Conservation (phyloP, 2,329 filamentous ascomycete species). For the Fusarium sterilihyphosum region DNA sequence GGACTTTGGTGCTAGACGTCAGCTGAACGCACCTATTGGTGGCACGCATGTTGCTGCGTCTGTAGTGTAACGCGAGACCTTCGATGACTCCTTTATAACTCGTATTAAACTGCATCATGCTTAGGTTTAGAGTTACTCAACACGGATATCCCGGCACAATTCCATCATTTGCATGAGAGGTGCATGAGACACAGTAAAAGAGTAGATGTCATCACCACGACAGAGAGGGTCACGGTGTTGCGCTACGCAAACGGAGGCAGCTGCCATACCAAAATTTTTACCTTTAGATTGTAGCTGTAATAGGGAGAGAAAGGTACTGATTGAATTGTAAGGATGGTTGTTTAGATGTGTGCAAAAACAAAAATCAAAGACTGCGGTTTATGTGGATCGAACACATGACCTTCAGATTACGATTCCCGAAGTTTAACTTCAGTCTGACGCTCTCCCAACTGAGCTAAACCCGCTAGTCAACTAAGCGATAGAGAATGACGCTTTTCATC, state of each 20-base stretch:
- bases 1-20: background rate
- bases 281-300: accelerated
- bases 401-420: constrained; percentile 22
- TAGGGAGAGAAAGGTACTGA: background rate
- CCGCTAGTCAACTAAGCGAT: constrained; percentile 10
- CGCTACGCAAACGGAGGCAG: background rate
- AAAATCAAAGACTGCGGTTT: background rate
- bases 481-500: accelerated
- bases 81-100: background rate
- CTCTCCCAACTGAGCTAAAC: constrained; percentile 35
- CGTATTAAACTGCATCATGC: background rate
- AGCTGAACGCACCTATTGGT: background rate
- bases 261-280: background rate
- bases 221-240: background rate
- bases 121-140: background rate
- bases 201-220: no score
- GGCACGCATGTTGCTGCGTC: background rate
- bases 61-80: background rate
- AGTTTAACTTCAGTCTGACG: constrained; percentile 31
- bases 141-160: background rate
- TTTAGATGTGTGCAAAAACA: background rate
- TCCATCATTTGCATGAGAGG: no score
- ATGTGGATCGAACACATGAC: constrained; percentile 32
- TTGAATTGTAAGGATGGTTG: background rate
- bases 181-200: background rate